Conservation (phyloP, 495 filamentous ascomycete genomes). For the Jackrogersella minutella region DNA sequence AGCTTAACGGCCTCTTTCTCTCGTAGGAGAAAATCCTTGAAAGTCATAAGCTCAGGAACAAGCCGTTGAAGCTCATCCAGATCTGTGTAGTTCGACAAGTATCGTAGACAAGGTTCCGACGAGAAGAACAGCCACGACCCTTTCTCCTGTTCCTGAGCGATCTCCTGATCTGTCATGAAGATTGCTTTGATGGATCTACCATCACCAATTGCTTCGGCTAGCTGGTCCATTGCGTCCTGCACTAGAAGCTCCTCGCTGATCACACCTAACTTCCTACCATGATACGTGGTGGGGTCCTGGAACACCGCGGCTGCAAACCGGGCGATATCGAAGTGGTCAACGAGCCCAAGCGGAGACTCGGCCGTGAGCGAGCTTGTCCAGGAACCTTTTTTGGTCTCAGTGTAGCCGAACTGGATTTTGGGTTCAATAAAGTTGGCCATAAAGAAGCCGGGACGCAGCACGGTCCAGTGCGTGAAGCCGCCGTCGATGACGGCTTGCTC, state of each 20-base stretch:
- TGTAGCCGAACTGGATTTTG: constrained; percentile 45
- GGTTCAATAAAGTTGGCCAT: constrained; percentile 59
- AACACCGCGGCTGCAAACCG: constrained; percentile 53
- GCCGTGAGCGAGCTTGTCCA: constrained; percentile 31
- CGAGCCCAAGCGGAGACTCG: constrained; percentile 49
- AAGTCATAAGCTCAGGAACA: not conserved
- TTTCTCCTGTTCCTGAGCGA: constrained; percentile 1
- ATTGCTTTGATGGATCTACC: constrained; percentile 38
- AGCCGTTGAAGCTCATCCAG: not conserved
- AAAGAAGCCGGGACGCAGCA: constrained; percentile 59
- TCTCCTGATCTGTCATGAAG: constrained; percentile 51
- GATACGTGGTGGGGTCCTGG: constrained; percentile 46
- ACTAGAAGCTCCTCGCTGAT: constrained; percentile 48
- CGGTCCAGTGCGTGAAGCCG: constrained; percentile 54
- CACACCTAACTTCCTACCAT: constrained; percentile 47
- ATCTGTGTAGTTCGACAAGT: not conserved
- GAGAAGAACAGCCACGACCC: not conserved
- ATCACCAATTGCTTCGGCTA: constrained; percentile 43
- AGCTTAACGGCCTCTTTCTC: constrained; percentile 1
- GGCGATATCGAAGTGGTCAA: constrained; percentile 58
- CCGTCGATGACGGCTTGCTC: constrained; percentile 49
- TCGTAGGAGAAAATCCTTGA: not conserved
- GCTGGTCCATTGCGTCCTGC: constrained; percentile 41
- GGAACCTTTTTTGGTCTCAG: constrained; percentile 46
- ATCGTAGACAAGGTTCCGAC: not conserved